Evolutionary conservation across 441 rosid genomes (phyloP).

Genomic region (Populus hybrid): DNA sequence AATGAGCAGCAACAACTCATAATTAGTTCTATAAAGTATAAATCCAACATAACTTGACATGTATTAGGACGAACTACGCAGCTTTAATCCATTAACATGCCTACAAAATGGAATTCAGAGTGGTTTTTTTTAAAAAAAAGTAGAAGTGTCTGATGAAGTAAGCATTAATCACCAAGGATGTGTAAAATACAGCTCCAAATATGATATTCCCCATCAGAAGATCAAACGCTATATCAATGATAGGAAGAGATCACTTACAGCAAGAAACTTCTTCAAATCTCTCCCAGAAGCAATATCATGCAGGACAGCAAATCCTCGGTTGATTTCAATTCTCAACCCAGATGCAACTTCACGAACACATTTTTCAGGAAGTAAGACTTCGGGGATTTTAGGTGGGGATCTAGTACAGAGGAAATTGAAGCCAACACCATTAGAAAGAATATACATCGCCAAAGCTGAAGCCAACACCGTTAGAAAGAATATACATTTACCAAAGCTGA

Average conservation of each 20-base stretch:
- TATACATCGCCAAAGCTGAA: neutral
- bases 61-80: neutral
- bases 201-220: neutral
- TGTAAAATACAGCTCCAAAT: neutral
- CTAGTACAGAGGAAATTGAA: conserved; percentile 24
- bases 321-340: conserved; percentile 69
- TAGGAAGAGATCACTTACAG: conserved; percentile 30
- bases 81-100: neutral
- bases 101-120: neutral
- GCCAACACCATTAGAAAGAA: neutral
- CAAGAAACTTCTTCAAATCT: conserved; percentile 89
- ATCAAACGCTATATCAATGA: neutral
- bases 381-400: conserved; percentile 80
- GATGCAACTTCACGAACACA: conserved; percentile 71
- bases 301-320: conserved; percentile 49
- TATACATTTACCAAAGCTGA: neutral
- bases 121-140: neutral
- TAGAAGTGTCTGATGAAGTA: neutral
- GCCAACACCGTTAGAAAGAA: neutral
- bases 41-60: neutral
- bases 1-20: neutral
- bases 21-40: neutral
- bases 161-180: neutral
- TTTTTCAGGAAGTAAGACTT: conserved; percentile 70
- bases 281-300: conserved; percentile 77